Evolutionary conservation across 2,329 filamentous ascomycete species (phyloP), one percentile per base, ranked within the genome.

Genomic region (Exserohilum turcica): DNA sequence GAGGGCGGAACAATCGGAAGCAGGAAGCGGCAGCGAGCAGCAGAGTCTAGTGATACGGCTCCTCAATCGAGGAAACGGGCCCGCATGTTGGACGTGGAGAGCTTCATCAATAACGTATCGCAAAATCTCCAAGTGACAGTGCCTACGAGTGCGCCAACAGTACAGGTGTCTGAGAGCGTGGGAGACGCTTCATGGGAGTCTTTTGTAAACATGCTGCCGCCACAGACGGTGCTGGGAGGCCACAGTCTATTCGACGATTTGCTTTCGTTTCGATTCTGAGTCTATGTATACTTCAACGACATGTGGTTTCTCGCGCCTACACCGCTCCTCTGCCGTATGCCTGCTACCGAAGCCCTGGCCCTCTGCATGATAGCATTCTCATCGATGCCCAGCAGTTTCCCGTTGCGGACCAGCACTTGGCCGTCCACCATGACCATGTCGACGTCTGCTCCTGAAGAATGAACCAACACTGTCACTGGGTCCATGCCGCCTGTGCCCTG

Each of bases 381-480:
- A 13, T 65, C 51, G 29, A 65, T 44, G 10, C 31, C 42, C 27
- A 60, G 7, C 27, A 64, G 33, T 10, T 52, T 47, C 6, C 59
- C 56, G 12, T 47, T 27, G 16, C 53, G 38, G n/a, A 64, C 56
- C 32, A 61, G 53, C 8, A 60, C 2, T n/a, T 39, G 28, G 3
- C 63, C 63, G 46, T 64, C 61, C 9, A 66, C 56, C 16, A 66
- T 48, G 12, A 66, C 61, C 18, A 36, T 56, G 8, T 66, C 51
- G 9, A 64, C 56, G 40, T 62, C 43, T 6, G 40, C 29, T 10
- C 57, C 54, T 10, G 63, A 64, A 5, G 57, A 48, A 44, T 66
- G 56, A 4, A 52, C 32, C 4, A 52, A 27, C 32, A 63, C 38
- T 12, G 74, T 77, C n/a, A 77, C 66, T 0, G 77, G 73, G 52